Base-by-base conservation (phyloP, 805 yeast genomes). In the Candida krabiensis region DNA sequence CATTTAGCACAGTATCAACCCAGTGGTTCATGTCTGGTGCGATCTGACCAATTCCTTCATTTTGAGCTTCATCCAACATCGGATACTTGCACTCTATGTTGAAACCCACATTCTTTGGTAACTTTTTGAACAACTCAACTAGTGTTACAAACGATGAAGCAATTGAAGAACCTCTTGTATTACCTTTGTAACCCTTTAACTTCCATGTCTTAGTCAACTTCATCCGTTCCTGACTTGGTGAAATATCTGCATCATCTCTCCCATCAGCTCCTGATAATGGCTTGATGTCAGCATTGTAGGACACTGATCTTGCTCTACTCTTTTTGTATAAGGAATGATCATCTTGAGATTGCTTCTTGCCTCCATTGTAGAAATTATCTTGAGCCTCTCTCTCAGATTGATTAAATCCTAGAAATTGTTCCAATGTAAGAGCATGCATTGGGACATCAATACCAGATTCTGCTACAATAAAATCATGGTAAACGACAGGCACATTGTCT, bases 401-500 rank as follows among this genome's bases (percentile, higher is more conserved):
- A 44, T 67, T 74, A 45, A 77, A 71, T 19, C 79, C 76, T 56
- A 86, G 65, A 50, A 91, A 91, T 61, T 91, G 98, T 58, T 91
- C 97, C 17, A 81, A 69, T 0, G 98, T 90, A 55, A 91, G 67
- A 19, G 83, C 79, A 63, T 90, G 96, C 96, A 91, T 90, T 3
- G 98, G 97, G 34, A 90, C 83, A 64, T 91, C 98, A 35, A 86
- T 88, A 13, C 98, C 98, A 5, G 96, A 81, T 56, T 91, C 98
- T 2, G 96, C 95, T 34, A 91, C 96, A 29, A 87, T 60, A 56
- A 91, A 91, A 58, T 91, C 98, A 61, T 91, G 98, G 56, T 91
- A 91, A 19, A 91, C 85, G 5, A 91, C 98, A 2, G 98, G 97
- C 9, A 87, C 80, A 47, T 71, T 71, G 60, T 91, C 98, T 56